Percentiles rank a stretch among this genome's conserved stretches.
Conservation (phyloP, 1,284 basidiomycete genomes). For the Trichosporon sp. region DNA sequence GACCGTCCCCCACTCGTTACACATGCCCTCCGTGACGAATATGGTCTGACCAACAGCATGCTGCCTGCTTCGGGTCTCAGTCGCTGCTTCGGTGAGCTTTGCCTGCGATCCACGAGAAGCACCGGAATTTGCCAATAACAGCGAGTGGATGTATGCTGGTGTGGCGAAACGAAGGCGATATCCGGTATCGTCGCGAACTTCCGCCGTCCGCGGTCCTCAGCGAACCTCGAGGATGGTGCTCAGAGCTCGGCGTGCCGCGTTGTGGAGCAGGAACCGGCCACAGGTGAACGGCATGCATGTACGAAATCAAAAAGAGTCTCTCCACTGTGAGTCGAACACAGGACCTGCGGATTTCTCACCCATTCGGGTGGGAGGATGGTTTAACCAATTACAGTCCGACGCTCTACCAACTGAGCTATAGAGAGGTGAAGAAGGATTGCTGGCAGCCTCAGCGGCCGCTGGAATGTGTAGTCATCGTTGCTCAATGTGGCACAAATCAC, state of each 20-base stretch:
- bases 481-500: no score
- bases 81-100: background rate
- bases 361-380: constrained; percentile 7
- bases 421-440: constrained; percentile 2
- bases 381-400: constrained; percentile 21
- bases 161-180: background rate
- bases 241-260: no score
- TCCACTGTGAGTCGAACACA: constrained; percentile 25
- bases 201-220: background rate
- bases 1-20: constrained; percentile 10
- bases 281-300: background rate
- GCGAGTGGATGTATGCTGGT: background rate
- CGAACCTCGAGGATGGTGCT: no score
- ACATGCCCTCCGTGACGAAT: constrained; percentile 4
- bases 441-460: no score
- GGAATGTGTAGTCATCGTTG: no score
- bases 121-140: constrained; percentile 3
- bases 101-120: background rate
- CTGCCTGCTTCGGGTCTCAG: background rate
- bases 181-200: constrained; percentile 4
- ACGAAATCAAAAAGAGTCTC: constrained; percentile 5
- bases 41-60: background rate
- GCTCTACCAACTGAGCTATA: constrained; percentile 15
- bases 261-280: no score
- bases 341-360: constrained; percentile 23